These are phyloP conservation scores for Betula pendula DNA, from an alignment of 306 rosid species.

Conservation along the genomic window DNA sequence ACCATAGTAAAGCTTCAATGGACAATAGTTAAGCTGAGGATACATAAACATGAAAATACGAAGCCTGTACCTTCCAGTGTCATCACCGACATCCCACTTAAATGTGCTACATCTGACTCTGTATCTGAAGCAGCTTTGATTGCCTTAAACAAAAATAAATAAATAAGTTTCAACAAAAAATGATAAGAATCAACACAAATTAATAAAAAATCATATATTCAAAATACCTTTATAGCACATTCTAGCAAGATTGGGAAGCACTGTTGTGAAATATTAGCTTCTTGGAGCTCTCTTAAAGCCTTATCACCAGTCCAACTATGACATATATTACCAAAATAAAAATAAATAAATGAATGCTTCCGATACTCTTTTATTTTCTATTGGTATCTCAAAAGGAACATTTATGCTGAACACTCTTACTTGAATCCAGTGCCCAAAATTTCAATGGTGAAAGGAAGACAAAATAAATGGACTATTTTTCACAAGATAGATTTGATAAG, in stretches of 20 bases:
- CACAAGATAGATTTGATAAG: background rate
- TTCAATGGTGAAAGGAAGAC: background rate
- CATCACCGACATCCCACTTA: slow-evolving; percentile 81
- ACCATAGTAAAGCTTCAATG: slow-evolving; percentile 18
- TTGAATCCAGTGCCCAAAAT: background rate
- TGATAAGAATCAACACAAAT: slow-evolving; percentile 16
- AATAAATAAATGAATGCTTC: background rate
- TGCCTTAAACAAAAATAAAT: slow-evolving; percentile 57
- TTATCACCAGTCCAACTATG: slow-evolving; percentile 89
- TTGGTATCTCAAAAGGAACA: background rate
- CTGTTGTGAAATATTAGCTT: slow-evolving; percentile 77
- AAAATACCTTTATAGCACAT: slow-evolving; percentile 80
- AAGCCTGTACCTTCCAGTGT: slow-evolving; percentile 71
- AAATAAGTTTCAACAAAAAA: slow-evolving; percentile 27
- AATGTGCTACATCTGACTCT: slow-evolving; percentile 54
- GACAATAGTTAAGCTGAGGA: slow-evolving; percentile 21
- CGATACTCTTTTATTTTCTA: background rate
- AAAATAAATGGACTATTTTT: background rate
- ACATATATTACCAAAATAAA: slow-evolving; percentile 10
- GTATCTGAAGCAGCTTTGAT: slow-evolving; percentile 75
- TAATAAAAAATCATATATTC: slow-evolving; percentile 18
- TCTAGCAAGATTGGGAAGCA: slow-evolving; percentile 84
- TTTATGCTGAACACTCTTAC: background rate
- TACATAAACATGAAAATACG: slow-evolving; percentile 16
- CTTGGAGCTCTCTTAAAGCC: slow-evolving; percentile 84